Base-by-base conservation (phyloP, 108 stramenopile genomes). In the Fragilaria radians region DNA sequence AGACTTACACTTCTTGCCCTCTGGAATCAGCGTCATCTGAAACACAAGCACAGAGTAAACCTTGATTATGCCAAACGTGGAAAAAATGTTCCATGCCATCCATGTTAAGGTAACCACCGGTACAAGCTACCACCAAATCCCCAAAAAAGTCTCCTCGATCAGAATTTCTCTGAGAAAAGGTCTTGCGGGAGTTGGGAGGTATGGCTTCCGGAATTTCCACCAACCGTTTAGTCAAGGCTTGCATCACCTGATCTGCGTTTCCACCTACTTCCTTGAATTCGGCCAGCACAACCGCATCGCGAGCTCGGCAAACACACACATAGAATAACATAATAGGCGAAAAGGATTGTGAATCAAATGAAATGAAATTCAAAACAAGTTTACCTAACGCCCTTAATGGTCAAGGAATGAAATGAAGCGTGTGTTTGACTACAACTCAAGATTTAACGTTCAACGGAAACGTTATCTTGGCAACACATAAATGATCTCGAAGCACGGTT, bases 321-420 rank as follows among this genome's bases (percentile, higher is more conserved):
- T 90, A 90, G 55, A 90, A 71, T 34, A 86, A 78, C 79, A 85
- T 90, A 51, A 33, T 71, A 11, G 36, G 36, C 14, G 36, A n/a
- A n/a, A n/a, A n/a, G n/a, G n/a, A n/a, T n/a, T n/a, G n/a, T n/a
- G n/a, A n/a, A n/a, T n/a, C n/a, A n/a, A n/a, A n/a, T n/a, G n/a
- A n/a, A n/a, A n/a, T n/a, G n/a, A n/a, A n/a, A n/a, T n/a, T n/a
- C n/a, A n/a, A n/a, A n/a, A n/a, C n/a, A n/a, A n/a, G n/a, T n/a
- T n/a, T n/a, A n/a, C n/a, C n/a, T n/a, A n/a, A n/a, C n/a, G n/a
- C n/a, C n/a, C n/a, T n/a, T n/a, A n/a, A n/a, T n/a, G n/a, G n/a
- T n/a, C n/a, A n/a, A n/a, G n/a, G n/a, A n/a, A n/a, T n/a, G n/a
- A n/a, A n/a, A n/a, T n/a, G n/a, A n/a, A n/a, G n/a, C n/a, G n/a